A percentile compares a stretch with the other conserved stretches of the same genome.
Evolutionary conservation across 2,329 filamentous ascomycete genomes (phyloP).

Genomic region (Penicillium sp.): DNA sequence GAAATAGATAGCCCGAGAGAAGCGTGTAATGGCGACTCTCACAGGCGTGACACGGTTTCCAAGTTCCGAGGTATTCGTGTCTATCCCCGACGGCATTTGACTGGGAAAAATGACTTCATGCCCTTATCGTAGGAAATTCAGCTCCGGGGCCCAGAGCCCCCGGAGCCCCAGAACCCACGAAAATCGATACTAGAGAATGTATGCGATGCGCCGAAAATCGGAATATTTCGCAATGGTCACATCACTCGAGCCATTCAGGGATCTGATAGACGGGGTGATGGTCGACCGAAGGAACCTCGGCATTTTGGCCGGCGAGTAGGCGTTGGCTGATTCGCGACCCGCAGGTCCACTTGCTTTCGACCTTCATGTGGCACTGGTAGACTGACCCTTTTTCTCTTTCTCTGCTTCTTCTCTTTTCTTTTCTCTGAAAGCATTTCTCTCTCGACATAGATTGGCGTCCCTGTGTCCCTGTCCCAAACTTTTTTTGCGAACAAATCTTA

Average conservation of each 20-base stretch:
- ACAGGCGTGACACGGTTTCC: slow-evolving; percentile 14
- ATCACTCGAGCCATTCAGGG: neutral
- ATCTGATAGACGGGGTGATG: neutral
- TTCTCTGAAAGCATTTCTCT: slow-evolving; percentile 4
- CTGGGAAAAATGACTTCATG: slow-evolving; percentile 10
- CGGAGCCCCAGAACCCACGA: neutral
- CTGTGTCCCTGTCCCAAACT: neutral
- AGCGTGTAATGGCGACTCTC: neutral
- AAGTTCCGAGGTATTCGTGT: slow-evolving; percentile 25
- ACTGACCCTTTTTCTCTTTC: slow-evolving; percentile 9
- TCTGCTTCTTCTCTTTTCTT: slow-evolving; percentile 3
- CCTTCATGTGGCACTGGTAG: slow-evolving; percentile 30
- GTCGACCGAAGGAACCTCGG: slow-evolving; percentile 27
- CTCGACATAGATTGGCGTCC: neutral
- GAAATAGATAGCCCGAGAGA: neutral
- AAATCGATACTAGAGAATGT: neutral
- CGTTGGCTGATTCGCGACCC: slow-evolving; percentile 25
- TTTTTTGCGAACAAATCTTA: slow-evolving; percentile 4
- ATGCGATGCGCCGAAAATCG: slow-evolving; percentile 7
- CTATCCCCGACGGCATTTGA: slow-evolving; percentile 20
- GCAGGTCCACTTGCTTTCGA: slow-evolving; percentile 29
- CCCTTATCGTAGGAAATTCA: neutral
- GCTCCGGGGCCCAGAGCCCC: neutral
- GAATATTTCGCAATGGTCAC: slow-evolving; percentile 2
- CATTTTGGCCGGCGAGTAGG: slow-evolving; percentile 22